phyloP scores from a whole-genome alignment of 306 rosid species.

The Lotus japonicus region DNA sequence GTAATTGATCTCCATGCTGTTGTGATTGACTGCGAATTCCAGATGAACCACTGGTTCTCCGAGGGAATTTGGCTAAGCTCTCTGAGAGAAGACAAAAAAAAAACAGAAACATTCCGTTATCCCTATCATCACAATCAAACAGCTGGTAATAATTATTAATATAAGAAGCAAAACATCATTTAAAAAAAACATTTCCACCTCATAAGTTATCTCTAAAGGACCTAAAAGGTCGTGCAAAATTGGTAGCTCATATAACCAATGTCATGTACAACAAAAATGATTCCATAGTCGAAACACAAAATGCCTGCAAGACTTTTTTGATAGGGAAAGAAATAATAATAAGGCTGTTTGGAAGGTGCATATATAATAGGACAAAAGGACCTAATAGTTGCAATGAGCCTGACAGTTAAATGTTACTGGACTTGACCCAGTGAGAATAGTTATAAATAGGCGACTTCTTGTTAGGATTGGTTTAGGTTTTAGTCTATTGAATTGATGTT shows the following conservation, averaged over 20 bases:
- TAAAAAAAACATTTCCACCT: neutral
- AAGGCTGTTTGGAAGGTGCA: no score
- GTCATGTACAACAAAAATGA: neutral
- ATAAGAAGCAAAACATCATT: neutral
- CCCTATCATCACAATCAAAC: slow-evolving; percentile 19
- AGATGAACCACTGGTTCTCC: slow-evolving; percentile 60
- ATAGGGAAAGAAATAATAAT: no score
- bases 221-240: neutral
- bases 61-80: slow-evolving; percentile 86
- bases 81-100: slow-evolving; percentile 39
- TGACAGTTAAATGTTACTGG: no score
- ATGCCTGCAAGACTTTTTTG: neutral
- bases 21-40: slow-evolving; percentile 67
- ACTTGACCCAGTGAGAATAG: no score
- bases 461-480: no score
- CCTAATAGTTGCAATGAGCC: no score
- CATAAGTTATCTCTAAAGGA: neutral
- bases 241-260: neutral
- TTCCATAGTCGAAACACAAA: neutral
- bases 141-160: neutral
- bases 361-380: no score
- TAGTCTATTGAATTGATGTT: no score
- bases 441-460: no score
- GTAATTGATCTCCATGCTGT: slow-evolving; percentile 60
- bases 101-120: neutral